A percentile compares a stretch with the other conserved stretches of the same genome.
Evolutionary conservation across 169 alveolate species (phyloP).

Genomic region (Plasmodium knowlesi): DNA sequence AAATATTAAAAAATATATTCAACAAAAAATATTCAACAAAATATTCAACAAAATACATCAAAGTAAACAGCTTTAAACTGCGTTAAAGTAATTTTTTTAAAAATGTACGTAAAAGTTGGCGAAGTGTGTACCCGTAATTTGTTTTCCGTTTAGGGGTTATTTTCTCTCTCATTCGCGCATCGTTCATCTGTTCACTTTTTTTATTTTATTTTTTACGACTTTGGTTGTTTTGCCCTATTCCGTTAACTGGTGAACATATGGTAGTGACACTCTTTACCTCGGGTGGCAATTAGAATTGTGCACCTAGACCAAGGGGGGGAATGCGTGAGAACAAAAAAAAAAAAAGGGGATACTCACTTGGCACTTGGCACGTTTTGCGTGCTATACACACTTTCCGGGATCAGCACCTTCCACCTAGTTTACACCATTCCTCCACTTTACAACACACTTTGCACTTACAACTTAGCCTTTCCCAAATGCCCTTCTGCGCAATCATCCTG

Average conservation of each 20-base stretch:
- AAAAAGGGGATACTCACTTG: neutral
- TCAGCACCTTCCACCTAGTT: neutral
- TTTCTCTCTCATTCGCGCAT: neutral
- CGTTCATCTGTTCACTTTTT: neutral
- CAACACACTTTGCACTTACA: neutral
- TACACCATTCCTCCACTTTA: neutral
- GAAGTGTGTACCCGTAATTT: neutral
- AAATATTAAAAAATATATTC: neutral
- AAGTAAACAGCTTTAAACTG: neutral
- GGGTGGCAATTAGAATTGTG: constrained; percentile 36
- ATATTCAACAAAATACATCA: neutral
- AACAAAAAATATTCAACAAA: neutral
- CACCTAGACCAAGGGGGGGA: constrained; percentile 9
- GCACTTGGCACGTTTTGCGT: neutral
- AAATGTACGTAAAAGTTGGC: neutral
- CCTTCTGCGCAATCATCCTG: neutral
- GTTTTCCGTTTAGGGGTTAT: neutral
- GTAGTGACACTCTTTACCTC: constrained; percentile 33
- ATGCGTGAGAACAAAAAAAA: constrained; percentile 17
- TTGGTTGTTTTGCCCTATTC: neutral
- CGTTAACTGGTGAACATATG: neutral
- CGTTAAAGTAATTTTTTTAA: neutral
- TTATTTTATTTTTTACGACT: neutral
- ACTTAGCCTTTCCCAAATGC: neutral
- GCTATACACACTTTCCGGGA: neutral